phyloP scores from a whole-genome alignment of 1,139 yeast genomes.

The Debaryomyces udenii region DNA sequence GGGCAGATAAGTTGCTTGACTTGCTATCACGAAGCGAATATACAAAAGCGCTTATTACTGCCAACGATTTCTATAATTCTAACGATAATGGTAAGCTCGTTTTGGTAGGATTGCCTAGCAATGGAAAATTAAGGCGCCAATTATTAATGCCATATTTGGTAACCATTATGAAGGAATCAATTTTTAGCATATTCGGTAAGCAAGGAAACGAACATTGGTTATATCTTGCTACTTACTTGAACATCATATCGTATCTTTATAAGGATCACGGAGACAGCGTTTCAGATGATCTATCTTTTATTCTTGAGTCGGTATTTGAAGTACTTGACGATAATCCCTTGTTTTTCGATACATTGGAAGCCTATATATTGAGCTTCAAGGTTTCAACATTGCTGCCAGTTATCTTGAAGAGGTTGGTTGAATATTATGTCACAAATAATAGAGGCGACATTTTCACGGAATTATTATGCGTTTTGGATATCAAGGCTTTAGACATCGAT shows the following conservation, averaged over 20 bases:
- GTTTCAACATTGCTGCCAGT: slow-evolving; percentile 60
- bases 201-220: slow-evolving; percentile 18
- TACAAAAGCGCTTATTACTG: slow-evolving; percentile 56
- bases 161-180: slow-evolving; percentile 56
- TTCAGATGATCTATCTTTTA: slow-evolving; percentile 30
- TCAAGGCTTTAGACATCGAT: slow-evolving; percentile 72
- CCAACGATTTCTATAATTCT: slow-evolving; percentile 53
- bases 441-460: slow-evolving; percentile 60
- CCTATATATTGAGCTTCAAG: slow-evolving; percentile 49
- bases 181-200: slow-evolving; percentile 41
- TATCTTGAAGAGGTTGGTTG: slow-evolving; percentile 62
- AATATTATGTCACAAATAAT: slow-evolving; percentile 42
- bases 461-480: slow-evolving; percentile 66
- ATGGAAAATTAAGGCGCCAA: slow-evolving; percentile 43
- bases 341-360: slow-evolving; percentile 56
- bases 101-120: slow-evolving; percentile 57
- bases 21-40: slow-evolving; percentile 54
- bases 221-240: slow-evolving; percentile 25
- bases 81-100: slow-evolving; percentile 50
- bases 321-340: slow-evolving; percentile 32
- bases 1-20: slow-evolving; percentile 69
- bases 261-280: slow-evolving; percentile 12
- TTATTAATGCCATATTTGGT: slow-evolving; percentile 59
- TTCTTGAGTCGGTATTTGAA: slow-evolving; percentile 61
- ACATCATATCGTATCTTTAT: slow-evolving; percentile 25